Conservation (phyloP, 2,329 filamentous ascomycete genomes). For the Botrytis fragariae region DNA sequence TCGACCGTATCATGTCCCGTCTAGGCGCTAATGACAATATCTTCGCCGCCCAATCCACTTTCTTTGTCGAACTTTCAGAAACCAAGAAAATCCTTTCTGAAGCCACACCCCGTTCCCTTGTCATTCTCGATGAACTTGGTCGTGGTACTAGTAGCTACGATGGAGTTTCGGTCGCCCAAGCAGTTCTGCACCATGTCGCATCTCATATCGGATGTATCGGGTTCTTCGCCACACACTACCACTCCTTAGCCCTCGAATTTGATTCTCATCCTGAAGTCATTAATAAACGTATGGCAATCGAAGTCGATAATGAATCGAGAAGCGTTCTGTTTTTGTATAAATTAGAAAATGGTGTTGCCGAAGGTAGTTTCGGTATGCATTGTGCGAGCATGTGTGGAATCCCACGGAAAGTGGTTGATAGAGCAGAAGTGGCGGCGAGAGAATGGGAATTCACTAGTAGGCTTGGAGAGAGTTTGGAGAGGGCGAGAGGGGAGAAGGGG, state of each 20-base stretch:
- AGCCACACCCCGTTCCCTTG: conserved; percentile 87
- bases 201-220: conserved; percentile 90
- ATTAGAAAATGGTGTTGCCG: conserved; percentile 87
- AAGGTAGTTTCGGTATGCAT: conserved; percentile 98
- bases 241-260: conserved; percentile 89
- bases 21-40: conserved; percentile 98
- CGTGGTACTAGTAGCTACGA: conserved; percentile 95
- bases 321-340: conserved; percentile 97
- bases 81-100: conserved; percentile 97
- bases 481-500: conserved; percentile 59
- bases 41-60: conserved; percentile 94
- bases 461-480: conserved; percentile 66
- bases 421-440: conserved; percentile 81
- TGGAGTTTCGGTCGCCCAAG: conserved; percentile 92
- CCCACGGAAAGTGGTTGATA: conserved; percentile 73
- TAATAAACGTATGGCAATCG: conserved; percentile 88
- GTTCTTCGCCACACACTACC: conserved; percentile 98
- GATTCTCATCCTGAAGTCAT: conserved; percentile 82
- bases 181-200: conserved; percentile 93
- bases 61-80: conserved; percentile 95
- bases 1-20: conserved; percentile 98
- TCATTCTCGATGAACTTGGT: conserved; percentile 94
- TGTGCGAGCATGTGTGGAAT: conserved; percentile 99
- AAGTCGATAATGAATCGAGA: conserved; percentile 79
- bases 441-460: conserved; percentile 95